These are phyloP conservation scores for Fusarium nanum DNA, from an alignment of 2,329 filamentous ascomycete species.

Conservation along the genomic window DNA sequence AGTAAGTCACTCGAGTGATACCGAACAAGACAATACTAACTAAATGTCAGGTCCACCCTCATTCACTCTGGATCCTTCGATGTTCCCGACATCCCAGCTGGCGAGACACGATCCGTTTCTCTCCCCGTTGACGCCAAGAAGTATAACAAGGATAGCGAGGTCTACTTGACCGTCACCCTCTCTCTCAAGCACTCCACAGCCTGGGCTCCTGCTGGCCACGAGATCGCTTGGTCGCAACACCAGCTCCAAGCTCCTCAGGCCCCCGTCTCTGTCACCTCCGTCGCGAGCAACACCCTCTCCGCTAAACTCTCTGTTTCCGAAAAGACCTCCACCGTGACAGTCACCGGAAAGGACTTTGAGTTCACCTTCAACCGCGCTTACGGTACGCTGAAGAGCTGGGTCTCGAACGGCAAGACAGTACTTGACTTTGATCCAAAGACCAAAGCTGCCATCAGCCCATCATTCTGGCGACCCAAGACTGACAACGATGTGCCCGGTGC, in stretches of 20 bases:
- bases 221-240: conserved; percentile 66
- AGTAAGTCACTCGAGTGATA: conserved; percentile 48
- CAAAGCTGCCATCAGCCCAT: conserved; percentile 55
- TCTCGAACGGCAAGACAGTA: conserved; percentile 49
- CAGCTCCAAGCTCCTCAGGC: conserved; percentile 47
- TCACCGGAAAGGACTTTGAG: conserved; percentile 48
- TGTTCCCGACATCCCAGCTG: conserved; percentile 56
- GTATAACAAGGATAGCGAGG: conserved; percentile 52
- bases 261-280: not conserved
- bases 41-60: conserved; percentile 9
- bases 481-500: conserved; percentile 71
- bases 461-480: conserved; percentile 73
- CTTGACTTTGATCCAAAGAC: conserved; percentile 52
- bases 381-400: conserved; percentile 59
- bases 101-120: conserved; percentile 50
- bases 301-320: conserved; percentile 41
- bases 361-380: conserved; percentile 59
- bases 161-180: conserved; percentile 60
- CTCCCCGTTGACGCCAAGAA: conserved; percentile 48
- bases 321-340: conserved; percentile 2
- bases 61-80: conserved; percentile 53
- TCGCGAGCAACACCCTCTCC: conserved; percentile 20
- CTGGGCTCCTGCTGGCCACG: conserved; percentile 66
- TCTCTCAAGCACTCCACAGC: conserved; percentile 55
- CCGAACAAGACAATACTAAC: too few species aligned